Evolutionary conservation across 202 grass and related monocot genomes (phyloP), one percentile per base, ranked within the genome.

Genomic region (Schoenoplectus tabernaemontani): DNA sequence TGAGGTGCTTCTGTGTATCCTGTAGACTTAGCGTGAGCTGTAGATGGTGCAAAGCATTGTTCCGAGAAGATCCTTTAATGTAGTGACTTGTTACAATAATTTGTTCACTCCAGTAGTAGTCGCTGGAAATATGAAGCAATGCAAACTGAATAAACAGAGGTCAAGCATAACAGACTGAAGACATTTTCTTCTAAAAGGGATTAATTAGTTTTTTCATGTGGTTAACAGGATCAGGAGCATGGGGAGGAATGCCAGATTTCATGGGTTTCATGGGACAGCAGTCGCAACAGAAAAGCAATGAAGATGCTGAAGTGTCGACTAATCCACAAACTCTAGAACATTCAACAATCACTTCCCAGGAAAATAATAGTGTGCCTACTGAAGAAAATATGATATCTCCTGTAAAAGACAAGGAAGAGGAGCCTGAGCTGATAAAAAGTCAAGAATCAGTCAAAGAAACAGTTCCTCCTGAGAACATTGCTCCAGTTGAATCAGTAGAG

Each of bases 231-330:
- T 93, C 92, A 84, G 92, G 82, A 72, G 86, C 87, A 64, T 85
- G 72, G 78, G 64, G 85, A 65, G 85, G 89, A 48, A 84, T 88
- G 74, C 87, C 96, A 57, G 96, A 96, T 78, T 90, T 98, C 74
- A 94, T 93, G 85, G 83, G 88, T 48, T 96, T 99, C 73, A 99
- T 99, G 92, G 91, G 91, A 30, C 84, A 93, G 0, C 78, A 80
- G 58, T 87, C 87, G 15, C 80, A 93, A 0, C 59, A 80, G 58
- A 91, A 82, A 78, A 90, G 65, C 28, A 88, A 92, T 72, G 94
- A 87, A 64, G 83, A 72, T 59, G 30, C 83, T 68, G 83, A 89
- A 75, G 69, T 46, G 76, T 84, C 87, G 58, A 79, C 75, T 80
- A 83, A 86, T 60, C 43, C 30, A 15, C 85, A 77, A 50, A 68